These are phyloP conservation scores for Xylaria grammica DNA, from an alignment of 495 filamentous ascomycete species.

Conservation along the genomic window DNA sequence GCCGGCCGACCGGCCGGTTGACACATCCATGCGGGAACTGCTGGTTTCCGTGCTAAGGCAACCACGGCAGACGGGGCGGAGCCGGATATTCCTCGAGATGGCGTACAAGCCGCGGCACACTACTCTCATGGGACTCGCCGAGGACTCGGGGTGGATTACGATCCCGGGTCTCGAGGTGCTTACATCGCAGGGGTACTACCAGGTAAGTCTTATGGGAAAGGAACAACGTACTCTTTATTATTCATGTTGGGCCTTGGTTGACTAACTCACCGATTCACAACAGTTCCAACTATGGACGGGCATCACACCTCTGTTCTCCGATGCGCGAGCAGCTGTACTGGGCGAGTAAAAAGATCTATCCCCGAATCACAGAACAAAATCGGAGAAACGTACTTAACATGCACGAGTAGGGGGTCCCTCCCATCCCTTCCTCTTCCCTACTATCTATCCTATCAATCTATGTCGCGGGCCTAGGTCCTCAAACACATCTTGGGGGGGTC, in stretches of 20 bases:
- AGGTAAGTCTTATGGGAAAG: constrained; percentile 46
- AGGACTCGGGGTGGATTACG: constrained; percentile 80
- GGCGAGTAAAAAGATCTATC: constrained; percentile 28
- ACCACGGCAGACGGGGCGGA: constrained; percentile 45
- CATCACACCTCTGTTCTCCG: constrained; percentile 70
- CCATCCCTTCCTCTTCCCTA: no score
- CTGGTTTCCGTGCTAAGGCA: constrained; percentile 67
- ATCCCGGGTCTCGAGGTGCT: constrained; percentile 90
- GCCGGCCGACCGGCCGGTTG: constrained; percentile 86
- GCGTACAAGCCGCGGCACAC: constrained; percentile 90
- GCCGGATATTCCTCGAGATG: constrained; percentile 86
- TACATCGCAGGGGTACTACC: constrained; percentile 83
- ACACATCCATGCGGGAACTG: constrained; percentile 69
- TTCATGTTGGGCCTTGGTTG: background rate
- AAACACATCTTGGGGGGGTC: no score
- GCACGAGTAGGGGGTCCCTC: background rate
- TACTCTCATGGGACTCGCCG: constrained; percentile 82
- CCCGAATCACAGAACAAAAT: background rate
- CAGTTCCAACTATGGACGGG: constrained; percentile 82
- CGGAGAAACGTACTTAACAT: background rate
- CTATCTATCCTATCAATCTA: no score
- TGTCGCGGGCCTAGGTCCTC: no score
- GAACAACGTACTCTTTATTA: background rate
- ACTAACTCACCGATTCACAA: constrained; percentile 19
- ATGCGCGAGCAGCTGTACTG: constrained; percentile 62